Evolutionary conservation across 1,139 yeast genomes (phyloP), one percentile per base, ranked within the genome.

Genomic region (Candida sanyaensis): DNA sequence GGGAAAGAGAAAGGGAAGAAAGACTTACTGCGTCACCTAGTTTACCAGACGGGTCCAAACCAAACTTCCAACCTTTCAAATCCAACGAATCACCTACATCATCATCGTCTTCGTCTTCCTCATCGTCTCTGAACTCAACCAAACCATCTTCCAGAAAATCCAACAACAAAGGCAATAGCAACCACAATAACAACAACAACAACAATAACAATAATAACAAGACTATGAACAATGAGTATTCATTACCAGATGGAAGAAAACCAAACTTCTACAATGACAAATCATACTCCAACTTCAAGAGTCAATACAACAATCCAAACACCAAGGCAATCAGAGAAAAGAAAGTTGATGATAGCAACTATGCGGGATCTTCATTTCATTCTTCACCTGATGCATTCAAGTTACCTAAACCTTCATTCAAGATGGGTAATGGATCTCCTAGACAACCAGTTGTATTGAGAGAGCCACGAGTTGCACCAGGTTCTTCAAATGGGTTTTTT

Each of bases 311-410:
- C 50, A 49, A 43, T 62, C 51, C 28, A 43, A 50, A 54, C 24
- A 48, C 49, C 9, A 37, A 44, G 11, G 49, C 55, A 12, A 53
- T 49, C 41, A 56, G 53, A 43, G 55, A 56, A 34, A 57, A 55
- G 53, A 61, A 62, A 46, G 41, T 50, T 10, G 74, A 63, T 55
- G 73, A 36, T 12, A 48, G 33, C 43, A 28, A 38, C 7, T 80
- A 79, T 61, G 85, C 85, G 45, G 85, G 85, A 13, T 76, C 84
- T 37, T 77, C 84, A 37, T 80, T 80, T 58, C 81, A 77, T 61
- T 75, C 81, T 23, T 78, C 83, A 17, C 85, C 85, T 0, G 80
- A 80, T 38, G 84, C 84, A 4, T 65, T 79, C 53, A 76, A 78
- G 34, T 70, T 80, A 52, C 84, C 84, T 29, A 80, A 79, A 55